Conservation (phyloP, 78 protist genomes). For the Speleostelium caveatum region DNA sequence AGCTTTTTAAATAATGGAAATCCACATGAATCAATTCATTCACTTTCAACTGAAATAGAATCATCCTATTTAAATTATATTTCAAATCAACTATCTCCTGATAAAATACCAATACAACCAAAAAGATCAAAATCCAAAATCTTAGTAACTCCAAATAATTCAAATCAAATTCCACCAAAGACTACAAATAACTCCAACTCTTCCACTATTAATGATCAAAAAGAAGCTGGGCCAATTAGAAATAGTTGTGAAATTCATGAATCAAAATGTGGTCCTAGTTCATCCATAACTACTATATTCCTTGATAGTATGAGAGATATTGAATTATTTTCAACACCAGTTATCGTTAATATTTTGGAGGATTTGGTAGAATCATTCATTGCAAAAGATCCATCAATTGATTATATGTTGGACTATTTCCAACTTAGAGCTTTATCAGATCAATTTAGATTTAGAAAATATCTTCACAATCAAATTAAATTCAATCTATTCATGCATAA, state of each 20-base stretch:
- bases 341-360: conserved; percentile 57
- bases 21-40: conserved; percentile 43
- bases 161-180: background rate
- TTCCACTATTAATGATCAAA: background rate
- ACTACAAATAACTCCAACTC: no score
- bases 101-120: conserved; percentile 14
- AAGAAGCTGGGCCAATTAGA: background rate
- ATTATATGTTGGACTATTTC: conserved; percentile 70
- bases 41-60: background rate
- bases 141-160: background rate
- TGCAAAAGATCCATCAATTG: conserved; percentile 76
- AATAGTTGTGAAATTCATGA: background rate
- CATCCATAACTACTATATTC: conserved; percentile 42
- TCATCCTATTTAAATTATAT: conserved; percentile 15
- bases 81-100: background rate
- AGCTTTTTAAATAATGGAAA: conserved; percentile 9
- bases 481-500: conserved; percentile 47
- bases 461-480: conserved; percentile 45
- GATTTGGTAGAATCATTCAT: conserved; percentile 76
- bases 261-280: conserved; percentile 9
- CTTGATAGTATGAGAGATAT: conserved; percentile 58
- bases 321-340: conserved; percentile 77
- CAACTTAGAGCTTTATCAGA: conserved; percentile 42
- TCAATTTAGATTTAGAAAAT: conserved; percentile 57
- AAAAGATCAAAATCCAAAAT: conserved; percentile 29